Conservation (phyloP, 768 basidiomycete species). For the Russula lepida region DNA sequence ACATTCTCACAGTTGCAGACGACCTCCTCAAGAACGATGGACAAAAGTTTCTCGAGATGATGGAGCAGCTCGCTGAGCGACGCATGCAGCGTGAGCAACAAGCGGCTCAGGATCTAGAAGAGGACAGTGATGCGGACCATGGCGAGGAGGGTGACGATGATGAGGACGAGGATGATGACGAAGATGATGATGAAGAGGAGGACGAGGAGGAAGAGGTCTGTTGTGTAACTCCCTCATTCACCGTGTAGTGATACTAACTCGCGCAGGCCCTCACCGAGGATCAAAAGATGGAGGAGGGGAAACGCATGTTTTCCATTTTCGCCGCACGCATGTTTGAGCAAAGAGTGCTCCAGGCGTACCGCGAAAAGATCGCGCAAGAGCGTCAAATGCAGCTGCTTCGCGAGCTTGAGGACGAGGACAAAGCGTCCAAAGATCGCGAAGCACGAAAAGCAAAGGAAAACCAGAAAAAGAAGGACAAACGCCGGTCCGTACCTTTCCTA, state of each 20-base stretch:
- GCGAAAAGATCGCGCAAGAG: conserved; percentile 94
- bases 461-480: conserved; percentile 99
- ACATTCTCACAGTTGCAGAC: conserved; percentile 96
- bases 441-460: conserved; percentile 88
- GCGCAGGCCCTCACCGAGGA: conserved; percentile 79
- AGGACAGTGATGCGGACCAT: conserved; percentile 42
- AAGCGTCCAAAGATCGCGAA: conserved; percentile 76
- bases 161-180: conserved; percentile 43
- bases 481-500: conserved; percentile 47
- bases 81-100: conserved; percentile 87
- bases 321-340: conserved; percentile 99
- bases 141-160: conserved; percentile 44
- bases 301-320: conserved; percentile 99
- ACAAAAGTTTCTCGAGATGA: conserved; percentile 99
- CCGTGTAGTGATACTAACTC: conserved; percentile 15
- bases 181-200: conserved; percentile 44
- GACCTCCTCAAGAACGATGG: conserved; percentile 98
- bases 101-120: conserved; percentile 37
- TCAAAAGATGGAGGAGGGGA: conserved; percentile 98
- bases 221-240: conserved; percentile 5
- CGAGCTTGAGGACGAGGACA: conserved; percentile 94
- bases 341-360: conserved; percentile 91
- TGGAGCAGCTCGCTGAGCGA: conserved; percentile 96
- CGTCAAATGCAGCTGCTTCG: conserved; percentile 87
- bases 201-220: conserved; percentile 35